phyloP scores from a whole-genome alignment of 495 filamentous ascomycete species.

The Hyaloscypha hepaticicola region DNA sequence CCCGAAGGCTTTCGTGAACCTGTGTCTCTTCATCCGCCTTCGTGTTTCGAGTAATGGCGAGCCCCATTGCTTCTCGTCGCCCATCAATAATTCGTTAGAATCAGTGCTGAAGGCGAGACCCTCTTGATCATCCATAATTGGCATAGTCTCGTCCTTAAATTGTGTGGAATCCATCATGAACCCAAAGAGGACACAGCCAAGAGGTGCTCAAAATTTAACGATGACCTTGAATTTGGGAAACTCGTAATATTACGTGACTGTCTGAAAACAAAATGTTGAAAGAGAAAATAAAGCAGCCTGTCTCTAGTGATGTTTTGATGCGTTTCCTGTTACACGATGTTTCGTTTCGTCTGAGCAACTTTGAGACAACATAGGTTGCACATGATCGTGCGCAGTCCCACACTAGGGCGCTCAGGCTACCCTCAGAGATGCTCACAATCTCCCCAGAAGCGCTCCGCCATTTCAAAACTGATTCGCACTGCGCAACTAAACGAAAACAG shows the following conservation, averaged over 20 bases:
- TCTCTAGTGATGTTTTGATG: neutral
- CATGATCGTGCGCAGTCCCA: too few species aligned
- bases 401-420: too few species aligned
- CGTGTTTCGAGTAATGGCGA: neutral
- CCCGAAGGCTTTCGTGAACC: neutral
- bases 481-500: too few species aligned
- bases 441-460: too few species aligned
- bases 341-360: neutral
- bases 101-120: neutral
- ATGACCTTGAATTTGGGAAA: neutral
- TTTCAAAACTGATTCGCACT: too few species aligned
- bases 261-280: too few species aligned
- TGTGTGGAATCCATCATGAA: slow-evolving; percentile 4
- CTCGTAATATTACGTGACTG: neutral
- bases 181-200: neutral
- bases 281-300: neutral
- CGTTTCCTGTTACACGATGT: neutral
- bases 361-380: too few species aligned
- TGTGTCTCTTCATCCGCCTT: neutral
- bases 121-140: slow-evolving; percentile 2
- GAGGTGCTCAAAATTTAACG: neutral
- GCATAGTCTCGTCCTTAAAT: neutral
- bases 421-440: too few species aligned
- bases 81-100: neutral
- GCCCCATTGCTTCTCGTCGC: slow-evolving; percentile 1